These are phyloP conservation scores for Magnusiomyces magnusii DNA, from an alignment of 1,139 yeast genomes.

Conservation along the genomic window DNA sequence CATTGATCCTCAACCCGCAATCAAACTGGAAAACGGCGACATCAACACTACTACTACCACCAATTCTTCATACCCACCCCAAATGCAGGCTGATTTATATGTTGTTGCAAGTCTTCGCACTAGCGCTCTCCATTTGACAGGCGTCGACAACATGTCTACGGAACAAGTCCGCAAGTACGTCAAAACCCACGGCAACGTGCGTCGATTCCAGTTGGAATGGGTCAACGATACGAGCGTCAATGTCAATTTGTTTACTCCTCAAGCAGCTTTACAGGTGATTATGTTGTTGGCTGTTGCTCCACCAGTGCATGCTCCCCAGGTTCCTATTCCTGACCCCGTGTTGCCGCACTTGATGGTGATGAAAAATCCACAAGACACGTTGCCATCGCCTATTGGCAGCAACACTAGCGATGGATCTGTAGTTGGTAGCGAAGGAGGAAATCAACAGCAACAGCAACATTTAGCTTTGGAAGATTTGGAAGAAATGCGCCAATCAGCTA, in stretches of 20 bases:
- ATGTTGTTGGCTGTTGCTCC: not conserved
- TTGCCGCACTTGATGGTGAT: not conserved
- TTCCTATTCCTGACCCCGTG: not conserved
- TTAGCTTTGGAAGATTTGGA: not conserved
- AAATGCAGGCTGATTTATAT: not conserved
- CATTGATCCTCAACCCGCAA: not conserved
- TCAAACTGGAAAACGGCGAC: not conserved
- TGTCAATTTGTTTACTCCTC: not conserved
- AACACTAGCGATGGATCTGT: not conserved
- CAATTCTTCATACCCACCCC: not conserved
- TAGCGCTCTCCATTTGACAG: slow-evolving; percentile 48
- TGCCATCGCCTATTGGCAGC: not conserved
- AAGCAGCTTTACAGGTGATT: not conserved
- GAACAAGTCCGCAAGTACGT: slow-evolving; percentile 53
- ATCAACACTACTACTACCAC: not conserved
- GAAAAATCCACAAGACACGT: not conserved
- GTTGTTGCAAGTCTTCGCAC: slow-evolving; percentile 19
- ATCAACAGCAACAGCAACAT: not conserved
- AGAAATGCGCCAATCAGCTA: not conserved
- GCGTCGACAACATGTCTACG: slow-evolving; percentile 64
- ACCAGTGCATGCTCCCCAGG: not conserved
- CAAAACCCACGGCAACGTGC: slow-evolving; percentile 42
- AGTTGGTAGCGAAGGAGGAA: not conserved
- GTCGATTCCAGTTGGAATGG: slow-evolving; percentile 54
- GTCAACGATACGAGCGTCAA: slow-evolving; percentile 47